Base-by-base conservation (phyloP, 2,329 filamentous ascomycete genomes). In the Diaporthe vaccinii region DNA sequence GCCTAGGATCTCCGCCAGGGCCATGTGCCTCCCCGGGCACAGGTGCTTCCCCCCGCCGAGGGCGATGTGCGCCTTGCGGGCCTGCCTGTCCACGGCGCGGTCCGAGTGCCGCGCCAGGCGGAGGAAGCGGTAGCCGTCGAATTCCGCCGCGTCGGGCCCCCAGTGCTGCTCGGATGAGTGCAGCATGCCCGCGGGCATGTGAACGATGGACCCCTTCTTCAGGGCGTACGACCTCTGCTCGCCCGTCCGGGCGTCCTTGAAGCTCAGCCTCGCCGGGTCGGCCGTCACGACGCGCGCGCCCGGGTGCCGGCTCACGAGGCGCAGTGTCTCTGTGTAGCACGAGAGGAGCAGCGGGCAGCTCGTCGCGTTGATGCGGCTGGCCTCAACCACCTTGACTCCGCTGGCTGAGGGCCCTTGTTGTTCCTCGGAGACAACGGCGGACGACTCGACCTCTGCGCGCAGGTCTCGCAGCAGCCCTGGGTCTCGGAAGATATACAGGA, bases 171-270 rank as follows among this genome's bases (percentile, higher is more conserved):
- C 46, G 17, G 46, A 49, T 8, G 46, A 22, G 20, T 49, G 46
- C 20, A 49, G 46, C 46, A 49, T 49, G 20, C 46, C 46, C 8
- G 46, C 46, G 46, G 46, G 46, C 46, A 49, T 49, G 46, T 49
- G 46, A 0, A 49, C 46, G 15, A 49, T 49, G 20, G 46, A 49
- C 46, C 46, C 46, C 20, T 49, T 49, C 46, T 22, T 49, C 1
- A 49, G 17, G 20, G 46, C 8, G 46, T 49, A 49, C 46, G 46
- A 49, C 17, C 17, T 20, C 46, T 49, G 46, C 46, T 49, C 46
- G 20, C 46, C 46, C 46, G 46, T 49, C 46, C 46, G 46, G 20
- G 46, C 70, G 82, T 86, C 0, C 67, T 78, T 49, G 46, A 73
- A 31, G 46, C 20, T 49, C 17, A 49, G 46, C 17, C 20, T 49